Conservation (phyloP, 257 asterid species). For the Nicotiana sylvestris region DNA sequence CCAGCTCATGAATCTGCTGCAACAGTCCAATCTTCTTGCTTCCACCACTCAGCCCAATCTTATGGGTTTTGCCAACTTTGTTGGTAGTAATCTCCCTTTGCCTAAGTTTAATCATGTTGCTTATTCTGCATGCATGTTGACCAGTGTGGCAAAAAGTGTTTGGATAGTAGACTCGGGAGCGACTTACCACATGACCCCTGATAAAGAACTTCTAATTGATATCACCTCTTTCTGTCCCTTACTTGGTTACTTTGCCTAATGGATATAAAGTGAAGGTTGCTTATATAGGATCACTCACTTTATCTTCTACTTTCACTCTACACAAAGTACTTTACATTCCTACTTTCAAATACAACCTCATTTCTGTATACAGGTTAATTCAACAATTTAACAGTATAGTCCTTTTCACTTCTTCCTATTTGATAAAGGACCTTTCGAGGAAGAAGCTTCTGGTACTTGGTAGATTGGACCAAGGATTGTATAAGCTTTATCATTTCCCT, state of each 20-base stretch:
- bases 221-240: not conserved
- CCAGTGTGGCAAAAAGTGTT: not conserved
- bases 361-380: not conserved
- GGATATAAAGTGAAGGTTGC: not conserved
- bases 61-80: not conserved
- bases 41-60: not conserved
- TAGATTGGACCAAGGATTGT: not conserved
- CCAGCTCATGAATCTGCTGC: not conserved
- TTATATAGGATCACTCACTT: not conserved
- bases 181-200: not conserved
- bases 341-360: no score
- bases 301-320: not conserved
- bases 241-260: not conserved
- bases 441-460: not conserved
- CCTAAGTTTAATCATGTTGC: no score
- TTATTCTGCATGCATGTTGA: not conserved
- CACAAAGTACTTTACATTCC: not conserved
- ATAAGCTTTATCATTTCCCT: not conserved
- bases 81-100: not conserved
- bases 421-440: not conserved
- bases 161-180: not conserved
- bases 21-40: no score
- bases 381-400: no score
- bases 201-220: not conserved
- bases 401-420: no score